Conservation (phyloP, 208 protist species). For the Trypanosoma caninum region DNA sequence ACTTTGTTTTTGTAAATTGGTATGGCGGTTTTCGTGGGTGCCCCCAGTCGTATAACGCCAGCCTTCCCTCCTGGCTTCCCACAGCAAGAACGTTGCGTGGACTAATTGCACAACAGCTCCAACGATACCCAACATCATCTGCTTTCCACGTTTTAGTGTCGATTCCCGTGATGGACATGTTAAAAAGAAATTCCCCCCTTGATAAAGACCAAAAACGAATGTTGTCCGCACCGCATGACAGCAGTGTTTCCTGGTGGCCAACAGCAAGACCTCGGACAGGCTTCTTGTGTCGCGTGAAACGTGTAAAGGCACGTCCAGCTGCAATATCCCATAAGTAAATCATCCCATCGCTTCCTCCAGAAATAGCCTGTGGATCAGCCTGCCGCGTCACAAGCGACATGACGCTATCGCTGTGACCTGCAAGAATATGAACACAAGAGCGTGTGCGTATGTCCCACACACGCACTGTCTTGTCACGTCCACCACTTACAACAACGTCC, state of each 20-base stretch:
- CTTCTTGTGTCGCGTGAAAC: conserved; percentile 99
- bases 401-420: conserved; percentile 95
- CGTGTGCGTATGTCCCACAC: conserved; percentile 92
- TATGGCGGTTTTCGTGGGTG: conserved; percentile 69
- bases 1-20: conserved; percentile 76
- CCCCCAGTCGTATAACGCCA: conserved; percentile 98
- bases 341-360: conserved; percentile 92
- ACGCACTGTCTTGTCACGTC: conserved; percentile 93
- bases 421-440: conserved; percentile 78
- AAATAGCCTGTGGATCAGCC: conserved; percentile 92
- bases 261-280: conserved; percentile 91
- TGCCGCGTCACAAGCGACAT: conserved; percentile 85
- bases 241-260: conserved; percentile 91
- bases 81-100: conserved; percentile 93
- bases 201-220: conserved; percentile 97
- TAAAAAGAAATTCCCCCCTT: conserved; percentile 94
- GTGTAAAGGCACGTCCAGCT: conserved; percentile 44
- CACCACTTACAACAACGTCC: conserved; percentile 98
- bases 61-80: conserved; percentile 88
- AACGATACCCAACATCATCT: conserved; percentile 54
- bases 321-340: conserved; percentile 94
- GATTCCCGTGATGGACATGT: conserved; percentile 85
- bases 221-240: conserved; percentile 94
- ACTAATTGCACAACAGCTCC: conserved; percentile 85
- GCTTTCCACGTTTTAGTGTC: not conserved